Base-by-base conservation (phyloP, 2,329 filamentous ascomycete genomes). In the Helminthosporium solani region DNA sequence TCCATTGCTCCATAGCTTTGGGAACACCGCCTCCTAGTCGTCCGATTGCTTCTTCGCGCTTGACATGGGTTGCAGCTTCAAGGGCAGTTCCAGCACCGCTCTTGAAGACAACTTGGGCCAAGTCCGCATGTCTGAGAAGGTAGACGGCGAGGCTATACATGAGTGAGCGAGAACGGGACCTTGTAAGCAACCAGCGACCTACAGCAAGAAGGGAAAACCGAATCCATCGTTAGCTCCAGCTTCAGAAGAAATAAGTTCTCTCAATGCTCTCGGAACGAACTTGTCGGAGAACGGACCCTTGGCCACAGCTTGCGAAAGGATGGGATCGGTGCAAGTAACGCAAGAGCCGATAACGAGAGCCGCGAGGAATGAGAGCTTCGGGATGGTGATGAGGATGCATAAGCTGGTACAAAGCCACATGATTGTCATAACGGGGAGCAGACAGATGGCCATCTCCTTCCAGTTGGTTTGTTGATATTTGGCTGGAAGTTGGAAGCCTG, bases 251-350 rank as follows among this genome's bases (percentile, higher is more conserved):
- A 75, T 75, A 48, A 76, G 88, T 53, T 86, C 84, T 73, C 95
- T 90, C 39, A 96, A 74, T 21, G 85, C 81, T 46, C 84, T 85
- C 0, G 91, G 90, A 15, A 96, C 85, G 64, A 96, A 94, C 60
- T 90, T 86, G 61, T 96, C 90, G 1, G 91, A 91, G 64, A 95
- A 96, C 59, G 88, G 91, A 25, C 90, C 90, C 73, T 96, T 96
- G 36, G 96, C 89, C 46, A 96, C 95, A 2, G 87, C 87, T 53
- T 94, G 92, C 14, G 87, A 92, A 30, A 96, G 70, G 1, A 96
- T 84, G 0, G 91, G 91, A 60, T 96, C 91, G 0, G 91, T 96
- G 0, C 90, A 91, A 2, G 91, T 94, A n/a, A 96, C 84, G 61
- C 90, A 95, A 0, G 90, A 87, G 1, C 84, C 90, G 9, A 95